Percentiles rank a stretch among this genome's conserved stretches.
These are phyloP conservation scores for Sporothrix globosa DNA, from an alignment of 2,329 filamentous ascomycete genomes.

Conservation along the genomic window DNA sequence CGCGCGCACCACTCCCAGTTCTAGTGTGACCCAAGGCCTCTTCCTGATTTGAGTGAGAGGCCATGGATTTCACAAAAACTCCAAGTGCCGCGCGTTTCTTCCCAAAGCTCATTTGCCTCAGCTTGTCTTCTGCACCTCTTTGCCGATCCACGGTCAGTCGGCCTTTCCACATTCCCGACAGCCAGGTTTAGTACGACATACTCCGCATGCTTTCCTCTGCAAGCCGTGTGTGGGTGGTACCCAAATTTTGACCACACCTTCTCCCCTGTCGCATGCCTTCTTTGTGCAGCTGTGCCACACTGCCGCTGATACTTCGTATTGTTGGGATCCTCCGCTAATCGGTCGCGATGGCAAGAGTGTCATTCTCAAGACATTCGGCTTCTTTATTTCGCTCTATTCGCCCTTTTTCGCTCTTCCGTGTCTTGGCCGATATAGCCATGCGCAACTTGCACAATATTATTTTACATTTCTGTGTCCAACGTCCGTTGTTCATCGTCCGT, in stretches of 20 bases:
- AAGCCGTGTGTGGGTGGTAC: not conserved
- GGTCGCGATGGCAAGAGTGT: not conserved
- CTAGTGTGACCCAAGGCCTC: too few species aligned
- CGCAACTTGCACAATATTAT: too few species aligned
- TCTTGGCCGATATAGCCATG: not conserved
- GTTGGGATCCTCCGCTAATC: constrained; percentile 5
- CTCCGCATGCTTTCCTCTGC: not conserved
- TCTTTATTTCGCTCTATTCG: not conserved
- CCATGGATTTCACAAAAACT: too few species aligned
- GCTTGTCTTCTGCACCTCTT: not conserved
- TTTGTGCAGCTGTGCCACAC: not conserved
- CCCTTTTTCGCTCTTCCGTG: not conserved
- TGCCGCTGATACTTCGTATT: not conserved
- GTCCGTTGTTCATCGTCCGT: too few species aligned
- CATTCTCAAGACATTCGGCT: not conserved
- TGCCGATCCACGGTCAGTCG: not conserved
- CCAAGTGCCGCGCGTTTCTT: too few species aligned
- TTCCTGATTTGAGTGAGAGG: too few species aligned
- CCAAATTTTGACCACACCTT: not conserved
- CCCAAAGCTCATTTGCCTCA: not conserved
- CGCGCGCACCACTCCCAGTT: too few species aligned
- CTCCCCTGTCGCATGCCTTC: not conserved
- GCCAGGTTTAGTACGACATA: not conserved
- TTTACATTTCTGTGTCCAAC: too few species aligned
- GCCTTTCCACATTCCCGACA: constrained; percentile 6